A percentile compares a stretch with the other conserved stretches of the same genome.
These are phyloP conservation scores for Saxophila tyrrhenica DNA, from an alignment of 495 filamentous ascomycete genomes.

Conservation along the genomic window DNA sequence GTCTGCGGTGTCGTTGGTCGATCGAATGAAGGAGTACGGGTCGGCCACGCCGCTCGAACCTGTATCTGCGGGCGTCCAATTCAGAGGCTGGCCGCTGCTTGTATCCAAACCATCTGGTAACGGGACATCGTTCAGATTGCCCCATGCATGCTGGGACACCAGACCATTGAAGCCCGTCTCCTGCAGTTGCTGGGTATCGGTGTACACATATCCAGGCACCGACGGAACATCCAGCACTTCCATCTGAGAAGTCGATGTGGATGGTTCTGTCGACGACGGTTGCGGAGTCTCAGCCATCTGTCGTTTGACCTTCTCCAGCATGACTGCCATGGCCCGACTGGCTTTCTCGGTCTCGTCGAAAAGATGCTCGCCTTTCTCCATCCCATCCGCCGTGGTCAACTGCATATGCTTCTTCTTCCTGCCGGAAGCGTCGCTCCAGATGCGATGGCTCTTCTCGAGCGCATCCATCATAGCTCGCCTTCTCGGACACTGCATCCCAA, in stretches of 20 bases:
- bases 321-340: conserved; percentile 14
- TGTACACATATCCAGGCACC: background rate
- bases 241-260: background rate
- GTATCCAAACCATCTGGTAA: background rate
- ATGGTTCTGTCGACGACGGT: background rate
- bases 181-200: background rate
- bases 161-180: background rate
- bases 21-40: background rate
- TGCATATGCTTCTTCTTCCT: background rate
- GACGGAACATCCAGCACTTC: background rate
- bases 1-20: background rate
- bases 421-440: conserved; percentile 8
- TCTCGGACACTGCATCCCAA: conserved; percentile 5
- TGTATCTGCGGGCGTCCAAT: background rate
- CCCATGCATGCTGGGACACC: background rate
- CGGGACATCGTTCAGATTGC: conserved; percentile 1
- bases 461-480: conserved; percentile 11
- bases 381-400: background rate
- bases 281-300: background rate
- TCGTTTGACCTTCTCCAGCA: conserved; percentile 11
- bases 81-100: background rate
- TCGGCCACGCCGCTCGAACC: background rate
- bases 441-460: conserved; percentile 17
- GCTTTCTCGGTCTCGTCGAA: conserved; percentile 20
- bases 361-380: conserved; percentile 2